Percentiles rank a stretch among this genome's conserved stretches.
Conservation (phyloP, 768 basidiomycete species). For the Psilocybe subaeruginosa region DNA sequence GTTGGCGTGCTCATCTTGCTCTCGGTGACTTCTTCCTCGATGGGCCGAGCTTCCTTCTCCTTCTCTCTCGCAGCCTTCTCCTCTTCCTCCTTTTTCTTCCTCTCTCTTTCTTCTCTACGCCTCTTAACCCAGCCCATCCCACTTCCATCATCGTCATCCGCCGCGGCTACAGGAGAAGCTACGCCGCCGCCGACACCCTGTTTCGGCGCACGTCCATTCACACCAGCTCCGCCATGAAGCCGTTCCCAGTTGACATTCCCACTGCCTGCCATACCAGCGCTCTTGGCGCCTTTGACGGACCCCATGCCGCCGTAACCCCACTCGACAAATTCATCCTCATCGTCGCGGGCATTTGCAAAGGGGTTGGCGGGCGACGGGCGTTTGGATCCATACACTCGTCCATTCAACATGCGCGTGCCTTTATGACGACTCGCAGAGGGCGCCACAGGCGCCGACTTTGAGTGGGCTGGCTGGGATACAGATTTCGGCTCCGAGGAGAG, state of each 20-base stretch:
- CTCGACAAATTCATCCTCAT: slow-evolving; percentile 87
- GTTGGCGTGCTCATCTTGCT: slow-evolving; percentile 23
- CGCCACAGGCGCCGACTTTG: background rate
- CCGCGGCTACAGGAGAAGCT: slow-evolving; percentile 24
- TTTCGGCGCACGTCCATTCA: slow-evolving; percentile 3
- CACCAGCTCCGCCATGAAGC: slow-evolving; percentile 19
- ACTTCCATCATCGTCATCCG: slow-evolving; percentile 79
- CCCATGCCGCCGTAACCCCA: slow-evolving; percentile 94
- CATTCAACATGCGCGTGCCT: slow-evolving; percentile 78
- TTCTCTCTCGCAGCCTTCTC: slow-evolving; percentile 11
- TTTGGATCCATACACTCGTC: slow-evolving; percentile 74
- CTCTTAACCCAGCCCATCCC: slow-evolving; percentile 84
- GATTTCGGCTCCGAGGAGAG: slow-evolving; percentile 7
- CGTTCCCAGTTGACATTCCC: slow-evolving; percentile 32
- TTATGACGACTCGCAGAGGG: slow-evolving; percentile 26
- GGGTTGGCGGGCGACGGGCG: slow-evolving; percentile 45
- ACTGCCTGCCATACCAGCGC: slow-evolving; percentile 34
- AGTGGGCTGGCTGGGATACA: slow-evolving; percentile 11
- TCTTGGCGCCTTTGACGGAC: slow-evolving; percentile 45
- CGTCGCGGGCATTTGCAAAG: slow-evolving; percentile 64
- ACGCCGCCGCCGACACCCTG: background rate
- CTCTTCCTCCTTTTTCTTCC: slow-evolving; percentile 31
- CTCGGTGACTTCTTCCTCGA: slow-evolving; percentile 4
- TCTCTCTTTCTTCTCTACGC: slow-evolving; percentile 43
- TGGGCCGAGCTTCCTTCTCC: slow-evolving; percentile 1